Conservation (phyloP, 2,329 filamentous ascomycete species). For the Dothistroma pini region DNA sequence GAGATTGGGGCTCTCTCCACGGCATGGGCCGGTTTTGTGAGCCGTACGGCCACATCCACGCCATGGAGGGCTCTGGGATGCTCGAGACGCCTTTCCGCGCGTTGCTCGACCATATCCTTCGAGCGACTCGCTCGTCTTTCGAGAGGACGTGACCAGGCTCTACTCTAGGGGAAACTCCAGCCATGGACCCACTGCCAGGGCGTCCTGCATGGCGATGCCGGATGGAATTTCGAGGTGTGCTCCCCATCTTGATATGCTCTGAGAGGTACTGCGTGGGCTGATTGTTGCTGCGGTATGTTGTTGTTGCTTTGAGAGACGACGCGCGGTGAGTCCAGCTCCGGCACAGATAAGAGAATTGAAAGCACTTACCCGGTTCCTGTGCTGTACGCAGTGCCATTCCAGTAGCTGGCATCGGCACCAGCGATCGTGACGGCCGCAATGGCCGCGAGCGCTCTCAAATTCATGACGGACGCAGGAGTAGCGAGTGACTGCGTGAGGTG, state of each 20-base stretch:
- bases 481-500: constrained; percentile 30
- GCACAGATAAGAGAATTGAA: neutral
- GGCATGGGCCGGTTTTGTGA: neutral
- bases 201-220: neutral
- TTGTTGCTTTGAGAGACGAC: neutral
- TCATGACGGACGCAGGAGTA: constrained; percentile 20
- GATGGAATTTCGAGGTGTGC: neutral
- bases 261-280: neutral
- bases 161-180: neutral
- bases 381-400: constrained; percentile 8
- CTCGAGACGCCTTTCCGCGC: neutral
- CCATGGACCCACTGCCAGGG: neutral
- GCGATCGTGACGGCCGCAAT: constrained; percentile 14
- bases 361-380: constrained; percentile 15
- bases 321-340: neutral
- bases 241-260: constrained; percentile 7
- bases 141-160: neutral
- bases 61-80: neutral
- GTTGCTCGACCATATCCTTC: neutral
- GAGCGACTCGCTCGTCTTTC: neutral
- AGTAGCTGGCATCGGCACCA: constrained; percentile 9
- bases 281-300: neutral
- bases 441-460: constrained; percentile 16
- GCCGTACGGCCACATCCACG: neutral
- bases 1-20: neutral